phyloP scores from a whole-genome alignment of 2,329 filamentous ascomycete genomes.

The Verticillium isaacii region DNA sequence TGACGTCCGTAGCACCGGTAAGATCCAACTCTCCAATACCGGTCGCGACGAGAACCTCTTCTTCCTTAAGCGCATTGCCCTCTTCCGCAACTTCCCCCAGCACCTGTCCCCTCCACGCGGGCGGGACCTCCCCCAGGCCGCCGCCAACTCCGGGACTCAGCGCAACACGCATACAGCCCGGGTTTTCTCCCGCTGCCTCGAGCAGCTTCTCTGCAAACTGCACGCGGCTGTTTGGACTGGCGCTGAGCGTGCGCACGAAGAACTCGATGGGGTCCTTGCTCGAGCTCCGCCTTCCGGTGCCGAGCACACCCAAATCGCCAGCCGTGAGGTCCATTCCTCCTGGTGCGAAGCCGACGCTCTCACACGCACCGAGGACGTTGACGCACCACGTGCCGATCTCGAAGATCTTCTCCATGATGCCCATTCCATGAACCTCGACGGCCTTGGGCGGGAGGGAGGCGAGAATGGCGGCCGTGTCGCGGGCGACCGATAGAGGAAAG shows the following conservation, averaged over 20 bases:
- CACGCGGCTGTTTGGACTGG: slow-evolving; percentile 36
- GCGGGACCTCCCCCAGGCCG: slow-evolving; percentile 1
- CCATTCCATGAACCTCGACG: slow-evolving; percentile 43
- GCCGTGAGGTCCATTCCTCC: slow-evolving; percentile 24
- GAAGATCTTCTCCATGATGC: slow-evolving; percentile 46
- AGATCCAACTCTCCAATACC: background rate
- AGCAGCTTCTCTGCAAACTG: slow-evolving; percentile 38
- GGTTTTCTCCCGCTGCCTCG: slow-evolving; percentile 33
- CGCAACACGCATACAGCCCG: slow-evolving; percentile 28
- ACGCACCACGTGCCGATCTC: slow-evolving; percentile 40
- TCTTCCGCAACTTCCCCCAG: slow-evolving; percentile 9
- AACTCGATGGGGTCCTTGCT: slow-evolving; percentile 36
- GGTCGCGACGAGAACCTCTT: slow-evolving; percentile 4
- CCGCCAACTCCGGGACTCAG: slow-evolving; percentile 20
- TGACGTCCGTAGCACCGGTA: background rate
- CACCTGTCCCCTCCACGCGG: slow-evolving; percentile 1
- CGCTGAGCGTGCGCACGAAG: slow-evolving; percentile 37
- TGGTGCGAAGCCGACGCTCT: slow-evolving; percentile 17
- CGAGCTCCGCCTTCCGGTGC: slow-evolving; percentile 24
- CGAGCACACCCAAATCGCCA: slow-evolving; percentile 24
- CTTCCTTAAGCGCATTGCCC: background rate
- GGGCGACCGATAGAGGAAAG: slow-evolving; percentile 57
- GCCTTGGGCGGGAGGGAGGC: slow-evolving; percentile 33
- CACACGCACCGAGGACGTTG: slow-evolving; percentile 34
- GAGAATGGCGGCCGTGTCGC: slow-evolving; percentile 45